Conservation (phyloP, 2,329 filamentous ascomycete genomes). For the Neofusicoccum kwambonambiense region DNA sequence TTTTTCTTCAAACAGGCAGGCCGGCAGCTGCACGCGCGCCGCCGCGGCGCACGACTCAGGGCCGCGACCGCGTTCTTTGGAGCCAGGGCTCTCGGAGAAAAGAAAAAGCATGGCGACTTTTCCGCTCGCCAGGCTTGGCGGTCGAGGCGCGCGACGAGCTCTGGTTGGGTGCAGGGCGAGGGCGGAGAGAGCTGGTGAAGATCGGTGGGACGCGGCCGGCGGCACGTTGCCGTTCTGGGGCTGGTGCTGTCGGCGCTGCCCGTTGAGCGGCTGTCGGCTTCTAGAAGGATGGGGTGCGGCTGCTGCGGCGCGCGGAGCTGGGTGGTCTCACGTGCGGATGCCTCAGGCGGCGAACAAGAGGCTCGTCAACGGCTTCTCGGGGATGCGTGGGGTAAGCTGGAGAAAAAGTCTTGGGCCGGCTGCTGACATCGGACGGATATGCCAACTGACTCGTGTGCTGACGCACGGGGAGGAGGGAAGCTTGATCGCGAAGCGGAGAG, state of each 20-base stretch:
- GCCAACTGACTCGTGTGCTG: not conserved
- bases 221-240: not conserved
- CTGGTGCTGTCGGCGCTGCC: constrained; percentile 11
- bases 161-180: not conserved
- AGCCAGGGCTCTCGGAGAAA: not conserved
- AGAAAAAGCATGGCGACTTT: constrained; percentile 8
- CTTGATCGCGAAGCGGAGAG: no score
- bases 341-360: no score
- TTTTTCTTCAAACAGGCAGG: not conserved
- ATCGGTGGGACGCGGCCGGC: constrained; percentile 5
- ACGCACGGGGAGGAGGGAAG: no score
- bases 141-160: not conserved
- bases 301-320: not conserved
- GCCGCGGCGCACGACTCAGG: no score
- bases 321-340: not conserved
- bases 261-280: not conserved
- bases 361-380: no score
- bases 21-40: not conserved
- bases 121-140: not conserved
- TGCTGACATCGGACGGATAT: not conserved
- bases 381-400: no score
- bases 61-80: not conserved
- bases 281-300: not conserved
- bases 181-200: not conserved
- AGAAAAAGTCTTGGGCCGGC: not conserved